Evolutionary conservation across 2,329 filamentous ascomycete genomes (phyloP).

Genomic region (Basipetospora chlamydospora): DNA sequence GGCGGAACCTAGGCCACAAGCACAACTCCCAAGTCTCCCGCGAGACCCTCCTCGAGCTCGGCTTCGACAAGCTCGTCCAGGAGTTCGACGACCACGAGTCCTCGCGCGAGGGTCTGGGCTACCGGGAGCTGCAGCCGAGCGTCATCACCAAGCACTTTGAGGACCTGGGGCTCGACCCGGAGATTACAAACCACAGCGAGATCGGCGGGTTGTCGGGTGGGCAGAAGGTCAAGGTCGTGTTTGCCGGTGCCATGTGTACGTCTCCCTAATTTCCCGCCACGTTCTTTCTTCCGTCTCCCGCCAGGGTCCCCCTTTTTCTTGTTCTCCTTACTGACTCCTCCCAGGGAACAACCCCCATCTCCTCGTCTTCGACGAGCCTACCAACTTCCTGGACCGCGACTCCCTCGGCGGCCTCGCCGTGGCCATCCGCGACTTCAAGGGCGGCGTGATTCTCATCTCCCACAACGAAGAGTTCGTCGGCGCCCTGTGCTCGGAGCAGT

Average conservation of each 20-base stretch:
- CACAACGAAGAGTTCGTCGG: slow-evolving; percentile 99
- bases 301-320: background rate
- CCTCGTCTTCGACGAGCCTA: slow-evolving; percentile 93
- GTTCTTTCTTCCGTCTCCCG: no score
- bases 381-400: slow-evolving; percentile 98
- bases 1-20: slow-evolving; percentile 78
- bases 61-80: slow-evolving; percentile 87
- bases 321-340: background rate
- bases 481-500: slow-evolving; percentile 88
- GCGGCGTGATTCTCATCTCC: slow-evolving; percentile 97
- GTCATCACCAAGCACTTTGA: slow-evolving; percentile 97
- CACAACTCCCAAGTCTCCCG: slow-evolving; percentile 85
- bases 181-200: slow-evolving; percentile 98
- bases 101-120: slow-evolving; percentile 94
- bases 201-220: slow-evolving; percentile 92
- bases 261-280: no score
- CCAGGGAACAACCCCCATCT: slow-evolving; percentile 88
- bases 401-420: slow-evolving; percentile 93
- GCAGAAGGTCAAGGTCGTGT: slow-evolving; percentile 97
- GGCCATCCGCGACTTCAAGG: slow-evolving; percentile 94
- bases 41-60: slow-evolving; percentile 73
- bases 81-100: slow-evolving; percentile 98
- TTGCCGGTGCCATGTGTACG: slow-evolving; percentile 79
- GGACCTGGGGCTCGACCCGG: slow-evolving; percentile 86
- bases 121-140: slow-evolving; percentile 82